Conservation (phyloP, 306 rosid species). For the Gleditsia sinensis region DNA sequence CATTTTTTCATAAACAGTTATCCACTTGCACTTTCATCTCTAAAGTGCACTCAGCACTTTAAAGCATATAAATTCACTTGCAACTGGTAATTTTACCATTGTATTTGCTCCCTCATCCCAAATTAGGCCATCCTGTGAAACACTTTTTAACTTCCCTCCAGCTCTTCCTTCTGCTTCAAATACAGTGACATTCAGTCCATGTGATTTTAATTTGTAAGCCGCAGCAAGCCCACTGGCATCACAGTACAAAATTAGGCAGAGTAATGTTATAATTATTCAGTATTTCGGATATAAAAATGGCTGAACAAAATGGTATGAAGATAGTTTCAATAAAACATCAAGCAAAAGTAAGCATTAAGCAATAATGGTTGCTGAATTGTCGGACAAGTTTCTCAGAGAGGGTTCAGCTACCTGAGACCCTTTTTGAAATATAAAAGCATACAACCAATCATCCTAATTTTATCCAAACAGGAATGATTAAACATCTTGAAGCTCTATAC, state of each 20-base stretch:
- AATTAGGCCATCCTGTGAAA: slow-evolving; percentile 67
- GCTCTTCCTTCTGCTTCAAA: slow-evolving; percentile 83
- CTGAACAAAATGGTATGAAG: background rate
- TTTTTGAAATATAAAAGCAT: background rate
- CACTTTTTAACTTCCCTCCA: slow-evolving; percentile 89
- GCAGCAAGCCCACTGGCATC: slow-evolving; percentile 85
- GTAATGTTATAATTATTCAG: slow-evolving; percentile 13
- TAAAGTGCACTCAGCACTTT: background rate
- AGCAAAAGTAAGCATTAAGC: background rate
- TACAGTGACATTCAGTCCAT: slow-evolving; percentile 72
- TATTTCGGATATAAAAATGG: background rate
- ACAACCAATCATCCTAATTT: slow-evolving; percentile 28
- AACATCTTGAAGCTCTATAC: slow-evolving; percentile 4
- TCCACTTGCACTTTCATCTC: background rate
- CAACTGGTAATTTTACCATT: slow-evolving; percentile 58
- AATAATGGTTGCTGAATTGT: background rate
- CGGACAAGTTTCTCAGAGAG: slow-evolving; percentile 2
- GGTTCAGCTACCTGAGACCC: background rate
- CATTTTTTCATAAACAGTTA: background rate
- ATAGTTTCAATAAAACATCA: background rate
- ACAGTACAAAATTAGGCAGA: slow-evolving; percentile 29
- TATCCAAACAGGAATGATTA: slow-evolving; percentile 13
- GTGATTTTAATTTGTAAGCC: slow-evolving; percentile 86
- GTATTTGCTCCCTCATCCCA: slow-evolving; percentile 99
- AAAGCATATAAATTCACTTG: background rate